These are phyloP conservation scores for Aspergillus taichungensis DNA, from an alignment of 495 filamentous ascomycete genomes.

Conservation along the genomic window DNA sequence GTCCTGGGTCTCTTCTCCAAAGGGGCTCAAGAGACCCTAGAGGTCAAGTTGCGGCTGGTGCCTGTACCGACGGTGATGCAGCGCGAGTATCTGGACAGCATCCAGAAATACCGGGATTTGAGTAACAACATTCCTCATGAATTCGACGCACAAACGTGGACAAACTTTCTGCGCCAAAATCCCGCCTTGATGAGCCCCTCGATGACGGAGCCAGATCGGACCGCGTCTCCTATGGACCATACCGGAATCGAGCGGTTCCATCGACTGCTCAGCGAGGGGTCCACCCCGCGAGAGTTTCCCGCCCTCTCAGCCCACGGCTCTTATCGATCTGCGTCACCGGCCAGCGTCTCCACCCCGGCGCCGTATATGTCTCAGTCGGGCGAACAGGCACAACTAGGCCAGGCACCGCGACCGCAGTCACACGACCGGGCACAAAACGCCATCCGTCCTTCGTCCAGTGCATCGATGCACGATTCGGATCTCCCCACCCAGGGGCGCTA, in stretches of 20 bases:
- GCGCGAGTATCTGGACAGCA: conserved; percentile 56
- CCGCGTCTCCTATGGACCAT: conserved; percentile 40
- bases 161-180: conserved; percentile 52
- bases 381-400: conserved; percentile 3
- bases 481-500: conserved; percentile 21
- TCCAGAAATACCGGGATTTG: conserved; percentile 51
- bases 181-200: conserved; percentile 35
- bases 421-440: conserved; percentile 20
- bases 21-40: conserved; percentile 78
- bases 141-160: conserved; percentile 65
- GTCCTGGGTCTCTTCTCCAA: conserved; percentile 73
- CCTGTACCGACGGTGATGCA: conserved; percentile 70
- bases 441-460: conserved; percentile 42
- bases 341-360: conserved; percentile 30
- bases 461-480: conserved; percentile 34
- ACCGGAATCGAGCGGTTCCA: conserved; percentile 46
- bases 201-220: conserved; percentile 21
- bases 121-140: conserved; percentile 52
- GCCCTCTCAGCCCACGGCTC: conserved; percentile 21
- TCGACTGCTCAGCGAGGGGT: conserved; percentile 38
- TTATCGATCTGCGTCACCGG: conserved; percentile 26
- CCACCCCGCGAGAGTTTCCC: conserved; percentile 35
- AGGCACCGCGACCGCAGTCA: conserved; percentile 2
- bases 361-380: conserved; percentile 3
- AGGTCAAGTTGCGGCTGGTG: conserved; percentile 85